These are phyloP conservation scores for Vicia sativa DNA, from an alignment of 306 rosid genomes.

Conservation along the genomic window DNA sequence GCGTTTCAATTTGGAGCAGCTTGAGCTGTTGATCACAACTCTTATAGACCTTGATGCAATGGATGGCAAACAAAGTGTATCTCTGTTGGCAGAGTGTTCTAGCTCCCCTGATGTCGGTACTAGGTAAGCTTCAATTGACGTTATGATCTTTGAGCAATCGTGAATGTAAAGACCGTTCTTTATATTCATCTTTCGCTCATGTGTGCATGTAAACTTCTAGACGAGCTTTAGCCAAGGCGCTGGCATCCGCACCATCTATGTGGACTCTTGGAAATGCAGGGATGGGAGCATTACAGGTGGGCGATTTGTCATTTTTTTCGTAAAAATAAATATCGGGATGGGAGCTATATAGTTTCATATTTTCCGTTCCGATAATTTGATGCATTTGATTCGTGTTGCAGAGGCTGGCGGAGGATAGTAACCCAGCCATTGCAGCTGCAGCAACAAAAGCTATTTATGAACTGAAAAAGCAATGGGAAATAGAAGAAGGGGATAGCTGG, in stretches of 20 bases:
- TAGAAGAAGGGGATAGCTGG: slow-evolving; percentile 94
- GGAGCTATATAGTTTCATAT: slow-evolving; percentile 1
- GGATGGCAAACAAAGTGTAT: slow-evolving; percentile 91
- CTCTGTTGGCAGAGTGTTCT: slow-evolving; percentile 82
- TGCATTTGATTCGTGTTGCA: slow-evolving; percentile 43
- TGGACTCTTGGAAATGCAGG: slow-evolving; percentile 98
- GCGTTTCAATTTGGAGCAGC: slow-evolving; percentile 56
- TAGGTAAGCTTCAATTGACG: slow-evolving; percentile 52
- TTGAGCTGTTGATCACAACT: slow-evolving; percentile 81
- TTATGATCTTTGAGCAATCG: slow-evolving; percentile 6
- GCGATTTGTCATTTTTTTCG: slow-evolving; percentile 11
- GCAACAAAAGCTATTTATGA: slow-evolving; percentile 84
- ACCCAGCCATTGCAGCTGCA: slow-evolving; percentile 81
- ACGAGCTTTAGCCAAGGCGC: slow-evolving; percentile 85
- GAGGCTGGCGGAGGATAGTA: slow-evolving; percentile 92
- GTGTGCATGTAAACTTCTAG: slow-evolving; percentile 43
- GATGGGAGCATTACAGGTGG: slow-evolving; percentile 97
- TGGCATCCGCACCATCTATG: slow-evolving; percentile 92
- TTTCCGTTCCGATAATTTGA: slow-evolving; percentile 26
- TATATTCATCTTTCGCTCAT: background rate
- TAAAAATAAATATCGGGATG: background rate
- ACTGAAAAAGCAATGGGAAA: slow-evolving; percentile 97
- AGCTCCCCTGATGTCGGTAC: slow-evolving; percentile 90
- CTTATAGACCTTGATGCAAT: slow-evolving; percentile 96
- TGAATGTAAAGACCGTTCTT: slow-evolving; percentile 24